Conservation (phyloP, 2,329 filamentous ascomycete species). For the Colletotrichum tropicicola region DNA sequence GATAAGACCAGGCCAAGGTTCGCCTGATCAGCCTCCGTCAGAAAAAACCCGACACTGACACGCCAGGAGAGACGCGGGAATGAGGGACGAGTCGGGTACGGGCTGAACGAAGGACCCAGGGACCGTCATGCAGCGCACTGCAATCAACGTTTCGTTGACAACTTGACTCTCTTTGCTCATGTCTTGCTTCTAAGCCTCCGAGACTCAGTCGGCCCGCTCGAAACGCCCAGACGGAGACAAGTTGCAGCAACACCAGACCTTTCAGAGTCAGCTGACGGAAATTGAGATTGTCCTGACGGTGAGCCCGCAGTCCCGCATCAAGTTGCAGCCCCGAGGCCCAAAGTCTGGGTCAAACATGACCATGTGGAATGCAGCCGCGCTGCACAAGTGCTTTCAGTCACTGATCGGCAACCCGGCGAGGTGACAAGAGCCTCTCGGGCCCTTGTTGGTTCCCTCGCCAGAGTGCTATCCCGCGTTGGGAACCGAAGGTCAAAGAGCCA, state of each 20-base stretch:
- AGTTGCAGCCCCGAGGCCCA: neutral
- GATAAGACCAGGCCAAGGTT: no score
- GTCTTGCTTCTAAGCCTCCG: conserved; percentile 7
- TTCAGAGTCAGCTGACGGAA: conserved; percentile 9
- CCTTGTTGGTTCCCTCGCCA: conserved; percentile 21
- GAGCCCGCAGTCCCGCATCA: neutral
- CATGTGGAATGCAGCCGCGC: neutral
- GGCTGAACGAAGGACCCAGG: no score
- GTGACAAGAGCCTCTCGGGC: neutral
- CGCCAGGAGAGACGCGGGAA: no score
- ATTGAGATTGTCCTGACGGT: conserved; percentile 7
- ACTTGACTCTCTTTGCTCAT: neutral
- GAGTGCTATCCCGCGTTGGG: conserved; percentile 18
- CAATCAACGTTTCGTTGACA: no score
- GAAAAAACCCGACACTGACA: no score
- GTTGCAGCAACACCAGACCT: conserved; percentile 9
- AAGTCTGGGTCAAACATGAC: neutral
- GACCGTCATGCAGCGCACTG: no score
- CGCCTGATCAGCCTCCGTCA: no score
- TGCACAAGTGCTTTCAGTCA: neutral
- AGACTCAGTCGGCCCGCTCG: conserved; percentile 2
- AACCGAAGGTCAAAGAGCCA: neutral
- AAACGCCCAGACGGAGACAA: conserved; percentile 7
- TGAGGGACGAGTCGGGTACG: no score
- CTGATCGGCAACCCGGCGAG: neutral